Evolutionary conservation across 768 basidiomycete genomes (phyloP), one percentile per base, ranked within the genome.

Genomic region (Trametes cubensis): DNA sequence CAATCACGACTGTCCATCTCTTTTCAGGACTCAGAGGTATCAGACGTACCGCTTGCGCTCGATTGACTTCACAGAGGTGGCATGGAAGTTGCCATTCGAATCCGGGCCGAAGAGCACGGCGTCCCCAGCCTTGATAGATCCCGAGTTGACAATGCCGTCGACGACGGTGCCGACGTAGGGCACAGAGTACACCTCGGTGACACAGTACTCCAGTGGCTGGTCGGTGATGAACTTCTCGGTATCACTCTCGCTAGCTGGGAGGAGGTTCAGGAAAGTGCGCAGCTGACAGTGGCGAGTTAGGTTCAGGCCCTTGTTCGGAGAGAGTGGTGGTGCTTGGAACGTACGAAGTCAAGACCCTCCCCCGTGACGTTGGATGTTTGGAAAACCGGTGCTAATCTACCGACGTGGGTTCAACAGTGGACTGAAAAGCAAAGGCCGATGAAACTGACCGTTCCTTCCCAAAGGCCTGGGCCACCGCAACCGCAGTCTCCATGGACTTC

Each of bases 311-410:
- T 13, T 17, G 23, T 13, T 17, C 20, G 26, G n/a, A 3, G n/a
- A 3, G 3, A 21, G 40, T 2, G 23, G 21, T 38, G n/a, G 4
- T 28, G 17, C 45, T 28, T 28, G 28, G 60, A 4, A 66, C 83
- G 49, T 66, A 94, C 89, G 66, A 83, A 80, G 68, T 92, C 87
- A 13, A 96, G 83, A 4, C 95, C 94, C 67, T 92, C 85, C n/a
- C 95, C 96, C 1, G 94, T 95, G 15, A 97, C 93, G 72, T 98
- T 98, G 3, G 95, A 97, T 21, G 95, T 79, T 71, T 89, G 88
- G 76, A 96, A 95, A 61, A 96, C 87, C 0, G 95, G 95, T 69
- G 93, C 95, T 70, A 96, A 72, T 71, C 93, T 95, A 53, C 26
- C 18, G 41, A 41, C 13, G 17, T 18, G 14, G 7, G 23, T 11